Evolutionary conservation across 768 basidiomycete species (phyloP).

Genomic region (Tricholoma terreum): DNA sequence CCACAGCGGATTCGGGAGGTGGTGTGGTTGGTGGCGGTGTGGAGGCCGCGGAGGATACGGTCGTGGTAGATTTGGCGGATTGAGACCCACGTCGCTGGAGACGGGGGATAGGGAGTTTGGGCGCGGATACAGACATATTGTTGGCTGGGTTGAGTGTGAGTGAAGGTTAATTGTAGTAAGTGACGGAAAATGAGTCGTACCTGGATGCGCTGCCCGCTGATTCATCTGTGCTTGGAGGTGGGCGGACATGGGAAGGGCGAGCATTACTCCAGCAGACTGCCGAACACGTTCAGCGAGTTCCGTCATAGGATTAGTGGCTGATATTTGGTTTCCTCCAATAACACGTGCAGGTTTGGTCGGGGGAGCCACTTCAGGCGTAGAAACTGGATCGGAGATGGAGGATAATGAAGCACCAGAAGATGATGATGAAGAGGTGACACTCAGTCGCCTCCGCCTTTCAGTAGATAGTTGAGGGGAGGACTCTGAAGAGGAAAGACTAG

Average conservation of each 20-base stretch:
- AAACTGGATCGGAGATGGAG: conserved; percentile 40
- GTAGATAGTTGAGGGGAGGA: conserved; percentile 22
- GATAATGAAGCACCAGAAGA: conserved; percentile 55
- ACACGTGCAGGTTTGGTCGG: conserved; percentile 16
- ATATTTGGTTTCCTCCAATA: conserved; percentile 16
- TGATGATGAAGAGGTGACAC: conserved; percentile 53
- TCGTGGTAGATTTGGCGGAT: conserved; percentile 21
- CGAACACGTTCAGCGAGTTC: conserved; percentile 49
- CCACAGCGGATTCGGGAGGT: conserved; percentile 11
- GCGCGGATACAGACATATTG: conserved; percentile 14
- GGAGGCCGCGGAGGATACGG: conserved; percentile 36
- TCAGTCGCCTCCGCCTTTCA: conserved; percentile 40
- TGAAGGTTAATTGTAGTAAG: background rate
- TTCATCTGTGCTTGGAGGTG: conserved; percentile 29
- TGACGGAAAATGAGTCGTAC: conserved; percentile 14
- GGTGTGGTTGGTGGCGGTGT: conserved; percentile 40
- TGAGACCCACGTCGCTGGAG: conserved; percentile 26
- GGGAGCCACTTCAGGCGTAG: conserved; percentile 26
- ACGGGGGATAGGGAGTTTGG: conserved; percentile 40
- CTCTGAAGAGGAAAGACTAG: conserved; percentile 26
- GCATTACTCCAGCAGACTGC: conserved; percentile 55
- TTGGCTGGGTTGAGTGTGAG: background rate
- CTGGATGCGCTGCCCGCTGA: conserved; percentile 14
- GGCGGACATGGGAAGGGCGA: conserved; percentile 43
- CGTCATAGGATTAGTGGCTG: conserved; percentile 29